Base-by-base conservation (phyloP, 2,329 filamentous ascomycete species). In the Zymoseptoria pseudotritici region DNA sequence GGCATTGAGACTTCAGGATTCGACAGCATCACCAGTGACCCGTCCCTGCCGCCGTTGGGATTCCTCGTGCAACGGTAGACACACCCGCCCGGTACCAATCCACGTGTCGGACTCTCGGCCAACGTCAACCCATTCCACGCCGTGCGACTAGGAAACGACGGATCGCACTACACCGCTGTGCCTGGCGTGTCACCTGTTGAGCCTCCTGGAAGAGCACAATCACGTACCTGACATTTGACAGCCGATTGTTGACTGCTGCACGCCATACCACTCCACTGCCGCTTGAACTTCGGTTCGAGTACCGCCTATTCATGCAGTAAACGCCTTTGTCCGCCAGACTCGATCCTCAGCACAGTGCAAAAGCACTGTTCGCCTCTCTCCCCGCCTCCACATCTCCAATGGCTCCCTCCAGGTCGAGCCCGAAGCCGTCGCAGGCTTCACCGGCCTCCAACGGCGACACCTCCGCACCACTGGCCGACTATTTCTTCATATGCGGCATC, bases 401-500 rank as follows among this genome's bases (percentile, higher is more conserved):
- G 65, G 65, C 65, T 60, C 65, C 65, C 58, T 56, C 63, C 61
- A 65, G 61, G 54, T 46, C 55, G 46, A 65, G 54, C 55, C 61
- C 60, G 42, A 65, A 62, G 61, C 63, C 62, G 29, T 54, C 55
- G 53, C 56, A 53, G 51, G 49, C 61, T 21, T 56, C 72, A 51
- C 66, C 74, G 57, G 77, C 80, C 61, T 67, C 72, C 58, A 76
- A 78, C 53, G 67, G 67, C 61, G 70, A 72, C 63, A 71, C 69
- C 53, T 77, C 79, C 61, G 77, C 78, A 58, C 84, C 84, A 58
- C 80, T 87, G 58, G 84, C 84, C 68, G 84, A 87, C 72, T 86
- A 84, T 73, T 87, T 87, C 73, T 87, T 86, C 80, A 86, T 87
- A 61, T 77, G 75, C 57, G 80, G 80, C 62, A 80, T 81, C 63